Evolutionary conservation across 75 land plant genomes (phyloP), one percentile per base, ranked within the genome.

Genomic region (Larix kaempferi): DNA sequence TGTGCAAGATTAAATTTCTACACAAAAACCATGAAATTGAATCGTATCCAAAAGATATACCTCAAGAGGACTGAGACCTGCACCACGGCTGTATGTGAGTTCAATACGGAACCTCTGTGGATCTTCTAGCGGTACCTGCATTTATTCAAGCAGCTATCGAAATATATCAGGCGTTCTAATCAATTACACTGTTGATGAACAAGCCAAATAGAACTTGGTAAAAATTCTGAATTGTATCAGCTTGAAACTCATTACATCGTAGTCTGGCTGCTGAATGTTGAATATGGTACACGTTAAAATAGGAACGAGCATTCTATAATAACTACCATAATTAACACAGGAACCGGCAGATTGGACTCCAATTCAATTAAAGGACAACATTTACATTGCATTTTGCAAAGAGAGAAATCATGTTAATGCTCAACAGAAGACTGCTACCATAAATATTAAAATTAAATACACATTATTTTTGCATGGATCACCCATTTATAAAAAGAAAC

Each of bases 81-180:
- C 95, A 67, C 99, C 99, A 71, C 98, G 87, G 79, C 99, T 98
- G 73, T 91, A 98, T 56, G 98, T 90, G 87, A 98, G 72, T 80
- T 98, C 99, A 27, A 97, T 89, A 64, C 99, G 89, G 76, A 88
- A 97, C 79, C 95, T 89, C 64, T 85, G 85, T 59, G 99, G 93
- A 78, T 92, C 94, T 78, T 92, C 91, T 37, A 92, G 76, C 49
- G 92, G 55, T 25, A 92, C 91, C 99, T 97, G 89, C 84, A 88
- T 39, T 81, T 57, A 74, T 26, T 26, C 57, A 52, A 74, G 6
- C 54, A 14, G 41, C 25, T 12, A 0, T 54, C 56, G 7, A 19
- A 54, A 73, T 59, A 59, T 73, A 41, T 55, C 75, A 73, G 6
- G 35, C 21, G 2, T 55, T 52, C 1, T 25, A 55, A 52, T 27